Evolutionary conservation across 805 yeast species (phyloP), one percentile per base, ranked within the genome.

Genomic region (Starmerella scarabaei): DNA sequence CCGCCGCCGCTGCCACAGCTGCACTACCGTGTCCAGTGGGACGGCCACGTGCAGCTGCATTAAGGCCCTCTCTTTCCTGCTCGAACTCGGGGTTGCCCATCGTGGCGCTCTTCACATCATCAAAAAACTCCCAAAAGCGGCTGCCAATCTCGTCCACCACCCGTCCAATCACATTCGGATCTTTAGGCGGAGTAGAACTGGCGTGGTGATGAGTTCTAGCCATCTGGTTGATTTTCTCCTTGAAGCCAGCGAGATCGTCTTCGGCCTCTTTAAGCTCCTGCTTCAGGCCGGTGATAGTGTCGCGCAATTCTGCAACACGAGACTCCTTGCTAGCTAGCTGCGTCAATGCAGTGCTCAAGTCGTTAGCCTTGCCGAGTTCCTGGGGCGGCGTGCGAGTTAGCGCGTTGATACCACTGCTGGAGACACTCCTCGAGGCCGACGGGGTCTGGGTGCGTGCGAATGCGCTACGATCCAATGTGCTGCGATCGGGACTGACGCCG

Each of bases 291-390:
- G 42, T 41, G 30, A 56, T 35, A 26, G 53, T 59, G 35, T 53
- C 56, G 16, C 54, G 43, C 24, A 64, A 53, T 38, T 61, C 65
- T 19, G 56, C 54, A 8, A 64, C 63, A 3, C 54, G 55, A 2
- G 65, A 54, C 44, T 64, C 65, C 40, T 59, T 58, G 21, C 58
- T 50, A 1, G 68, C 68, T 26, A 64, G 53, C 35, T 59, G 48
- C 24, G 33, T 38, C 17, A 44, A 36, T 11, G 35, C 38, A 5
- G 40, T 35, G 26, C 32, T 37, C 12, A 44, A 27, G 3, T 37
- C 21, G 14, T 20, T 17, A 20, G 33, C 37, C 21, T 26, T 38
- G 3, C 11, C 9, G n/a, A 17, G 26, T 11, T 23, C 26, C 26
- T 7, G 9, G 7, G 26, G 26, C 26, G 26, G 11, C 11, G 7